phyloP scores from a whole-genome alignment of 2,329 filamentous ascomycete species.

The Epichloe amarillans region DNA sequence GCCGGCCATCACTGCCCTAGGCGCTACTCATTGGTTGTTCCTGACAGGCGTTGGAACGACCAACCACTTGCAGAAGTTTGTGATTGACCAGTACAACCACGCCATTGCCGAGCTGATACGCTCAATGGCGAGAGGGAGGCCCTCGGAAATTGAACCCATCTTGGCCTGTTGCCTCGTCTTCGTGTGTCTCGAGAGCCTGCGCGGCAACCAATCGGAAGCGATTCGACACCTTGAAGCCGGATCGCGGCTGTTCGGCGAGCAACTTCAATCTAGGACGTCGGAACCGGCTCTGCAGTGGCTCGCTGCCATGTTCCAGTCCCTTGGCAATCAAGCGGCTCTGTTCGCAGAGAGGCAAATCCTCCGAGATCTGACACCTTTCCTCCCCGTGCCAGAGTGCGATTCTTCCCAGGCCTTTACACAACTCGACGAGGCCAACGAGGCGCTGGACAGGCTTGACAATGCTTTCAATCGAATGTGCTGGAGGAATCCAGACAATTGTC shows the following conservation, averaged over 20 bases:
- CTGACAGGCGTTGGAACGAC: not conserved
- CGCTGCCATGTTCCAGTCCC: constrained; percentile 2
- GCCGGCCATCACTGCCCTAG: constrained; percentile 1
- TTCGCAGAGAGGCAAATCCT: constrained; percentile 1
- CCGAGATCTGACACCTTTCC: not conserved
- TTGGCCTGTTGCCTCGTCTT: constrained; percentile 1
- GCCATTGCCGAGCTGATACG: not conserved
- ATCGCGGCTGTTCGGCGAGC: constrained; percentile 1
- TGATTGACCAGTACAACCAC: constrained; percentile 1
- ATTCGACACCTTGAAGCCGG: constrained; percentile 2
- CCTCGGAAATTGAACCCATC: not conserved
- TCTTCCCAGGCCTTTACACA: not conserved
- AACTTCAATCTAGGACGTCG: not conserved
- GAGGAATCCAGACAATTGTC: not conserved
- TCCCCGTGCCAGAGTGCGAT: not conserved
- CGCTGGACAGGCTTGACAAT: constrained; percentile 1
- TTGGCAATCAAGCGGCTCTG: constrained; percentile 1
- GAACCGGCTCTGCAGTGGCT: not conserved
- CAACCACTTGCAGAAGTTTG: not conserved
- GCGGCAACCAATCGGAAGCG: constrained; percentile 2
- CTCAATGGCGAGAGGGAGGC: not conserved
- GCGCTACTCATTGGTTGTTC: constrained; percentile 2
- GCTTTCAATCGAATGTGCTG: not conserved
- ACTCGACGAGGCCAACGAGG: constrained; percentile 2
- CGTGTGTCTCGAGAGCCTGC: constrained; percentile 1